Evolutionary conservation across 2,329 filamentous ascomycete species (phyloP).

Genomic region (Aspergillus viridinutans): DNA sequence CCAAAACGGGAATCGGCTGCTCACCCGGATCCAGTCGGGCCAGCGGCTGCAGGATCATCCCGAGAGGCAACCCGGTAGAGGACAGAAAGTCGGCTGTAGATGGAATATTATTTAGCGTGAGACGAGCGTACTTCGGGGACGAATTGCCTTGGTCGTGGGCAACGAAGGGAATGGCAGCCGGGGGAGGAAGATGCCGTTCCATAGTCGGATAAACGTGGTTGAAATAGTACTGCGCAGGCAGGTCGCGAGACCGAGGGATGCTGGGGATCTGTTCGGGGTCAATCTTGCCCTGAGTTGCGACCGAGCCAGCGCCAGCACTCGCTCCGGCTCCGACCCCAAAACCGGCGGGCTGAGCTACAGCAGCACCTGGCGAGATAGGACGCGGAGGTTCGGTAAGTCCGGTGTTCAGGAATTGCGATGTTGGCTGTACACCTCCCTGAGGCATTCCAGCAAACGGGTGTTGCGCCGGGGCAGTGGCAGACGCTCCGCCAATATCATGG

Average conservation of each 20-base stretch:
- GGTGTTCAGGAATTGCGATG: constrained; percentile 58
- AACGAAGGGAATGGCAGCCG: constrained; percentile 81
- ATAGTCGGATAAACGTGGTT: constrained; percentile 90
- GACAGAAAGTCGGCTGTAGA: constrained; percentile 72
- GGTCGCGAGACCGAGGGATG: constrained; percentile 78
- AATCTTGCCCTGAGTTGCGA: constrained; percentile 68
- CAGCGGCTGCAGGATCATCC: constrained; percentile 82
- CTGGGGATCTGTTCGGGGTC: constrained; percentile 92
- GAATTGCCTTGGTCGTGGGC: constrained; percentile 96
- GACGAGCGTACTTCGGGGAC: constrained; percentile 85
- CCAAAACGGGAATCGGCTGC: constrained; percentile 80
- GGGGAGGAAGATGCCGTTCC: constrained; percentile 86
- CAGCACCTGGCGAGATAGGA: constrained; percentile 27
- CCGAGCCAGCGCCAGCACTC: constrained; percentile 51
- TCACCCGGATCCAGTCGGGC: constrained; percentile 81
- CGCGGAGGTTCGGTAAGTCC: constrained; percentile 40
- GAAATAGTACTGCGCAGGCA: constrained; percentile 77
- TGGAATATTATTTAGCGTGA: constrained; percentile 92
- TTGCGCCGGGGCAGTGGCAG: constrained; percentile 50
- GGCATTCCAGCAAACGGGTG: constrained; percentile 68
- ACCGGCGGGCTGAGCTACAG: constrained; percentile 15
- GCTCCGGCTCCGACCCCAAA: constrained; percentile 24
- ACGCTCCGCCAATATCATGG: constrained; percentile 73
- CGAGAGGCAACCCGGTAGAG: constrained; percentile 78
- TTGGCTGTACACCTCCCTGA: constrained; percentile 51